These are phyloP conservation scores for Phlebiopsis flavidoalba DNA, from an alignment of 768 basidiomycete genomes.

Conservation along the genomic window DNA sequence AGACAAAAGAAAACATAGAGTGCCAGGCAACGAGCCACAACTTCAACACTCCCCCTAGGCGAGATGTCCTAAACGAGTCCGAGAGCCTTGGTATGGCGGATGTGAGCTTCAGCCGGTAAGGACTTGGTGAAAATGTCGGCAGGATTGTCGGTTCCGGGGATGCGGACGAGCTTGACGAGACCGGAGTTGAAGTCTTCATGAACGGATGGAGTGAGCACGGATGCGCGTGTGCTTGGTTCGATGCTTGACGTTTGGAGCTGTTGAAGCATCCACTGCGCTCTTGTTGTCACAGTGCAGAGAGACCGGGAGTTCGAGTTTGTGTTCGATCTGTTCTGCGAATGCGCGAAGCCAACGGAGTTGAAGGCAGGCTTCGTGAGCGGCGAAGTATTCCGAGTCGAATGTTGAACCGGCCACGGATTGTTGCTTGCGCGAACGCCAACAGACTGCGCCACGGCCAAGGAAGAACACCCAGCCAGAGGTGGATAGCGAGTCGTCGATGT, in stretches of 20 bases:
- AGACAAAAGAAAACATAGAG: too few relatives aligned
- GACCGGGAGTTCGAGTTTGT: background rate
- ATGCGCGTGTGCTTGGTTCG: background rate
- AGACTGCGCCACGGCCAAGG: slow-evolving; percentile 29
- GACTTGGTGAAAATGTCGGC: slow-evolving; percentile 10
- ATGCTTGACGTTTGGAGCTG: background rate
- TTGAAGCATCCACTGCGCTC: background rate
- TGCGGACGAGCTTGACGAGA: background rate
- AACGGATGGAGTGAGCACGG: background rate
- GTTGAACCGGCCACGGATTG: slow-evolving; percentile 30
- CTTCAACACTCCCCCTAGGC: background rate
- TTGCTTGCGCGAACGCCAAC: slow-evolving; percentile 39
- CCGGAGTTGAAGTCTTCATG: background rate
- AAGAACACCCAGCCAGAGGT: slow-evolving; percentile 29
- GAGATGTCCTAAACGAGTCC: background rate
- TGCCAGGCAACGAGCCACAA: too few relatives aligned
- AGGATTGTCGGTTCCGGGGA: slow-evolving; percentile 1
- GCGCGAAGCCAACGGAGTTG: slow-evolving; percentile 31
- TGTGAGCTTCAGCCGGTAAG: background rate
- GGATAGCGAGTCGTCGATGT: slow-evolving; percentile 7
- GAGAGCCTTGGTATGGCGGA: background rate
- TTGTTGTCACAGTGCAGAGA: slow-evolving; percentile 1
- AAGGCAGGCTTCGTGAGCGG: slow-evolving; percentile 24
- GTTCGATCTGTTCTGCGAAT: slow-evolving; percentile 1
- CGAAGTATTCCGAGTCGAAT: slow-evolving; percentile 36